Percentiles rank a stretch among this genome's conserved stretches.
Conservation (phyloP, 164 flowering plant species). For the Stephania japonica region DNA sequence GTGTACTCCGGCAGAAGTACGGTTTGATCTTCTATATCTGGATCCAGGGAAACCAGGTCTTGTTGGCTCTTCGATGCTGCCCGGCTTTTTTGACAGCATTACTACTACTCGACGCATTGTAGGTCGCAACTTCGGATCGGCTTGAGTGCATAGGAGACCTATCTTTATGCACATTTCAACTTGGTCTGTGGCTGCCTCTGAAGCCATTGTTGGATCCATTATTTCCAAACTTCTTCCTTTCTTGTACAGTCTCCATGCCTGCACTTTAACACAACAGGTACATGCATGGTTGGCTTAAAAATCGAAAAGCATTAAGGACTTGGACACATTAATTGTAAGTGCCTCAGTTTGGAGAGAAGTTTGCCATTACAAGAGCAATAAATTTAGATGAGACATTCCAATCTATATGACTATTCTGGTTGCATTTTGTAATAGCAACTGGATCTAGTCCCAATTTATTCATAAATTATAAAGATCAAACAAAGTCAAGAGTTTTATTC, state of each 20-base stretch:
- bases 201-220: constrained; percentile 50
- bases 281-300: no score
- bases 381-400: no score
- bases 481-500: no score
- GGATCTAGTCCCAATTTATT: no score
- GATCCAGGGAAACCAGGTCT: constrained; percentile 67
- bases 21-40: constrained; percentile 39
- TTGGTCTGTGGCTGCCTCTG: constrained; percentile 43
- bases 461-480: no score
- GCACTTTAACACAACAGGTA: constrained; percentile 9
- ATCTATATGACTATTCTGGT: no score
- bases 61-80: constrained; percentile 58
- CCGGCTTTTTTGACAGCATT: constrained; percentile 53
- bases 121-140: constrained; percentile 67
- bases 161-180: constrained; percentile 62
- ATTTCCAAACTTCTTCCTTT: constrained; percentile 58
- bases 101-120: constrained; percentile 60
- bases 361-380: no score
- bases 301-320: no score
- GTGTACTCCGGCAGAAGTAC: background rate
- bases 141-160: constrained; percentile 71
- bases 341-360: no score
- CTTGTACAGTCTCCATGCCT: constrained; percentile 72
- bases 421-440: no score
- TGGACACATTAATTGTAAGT: no score